A percentile compares a stretch with the other conserved stretches of the same genome.
Evolutionary conservation across 306 rosid genomes (phyloP).

Genomic region (Lagenaria siceraria): DNA sequence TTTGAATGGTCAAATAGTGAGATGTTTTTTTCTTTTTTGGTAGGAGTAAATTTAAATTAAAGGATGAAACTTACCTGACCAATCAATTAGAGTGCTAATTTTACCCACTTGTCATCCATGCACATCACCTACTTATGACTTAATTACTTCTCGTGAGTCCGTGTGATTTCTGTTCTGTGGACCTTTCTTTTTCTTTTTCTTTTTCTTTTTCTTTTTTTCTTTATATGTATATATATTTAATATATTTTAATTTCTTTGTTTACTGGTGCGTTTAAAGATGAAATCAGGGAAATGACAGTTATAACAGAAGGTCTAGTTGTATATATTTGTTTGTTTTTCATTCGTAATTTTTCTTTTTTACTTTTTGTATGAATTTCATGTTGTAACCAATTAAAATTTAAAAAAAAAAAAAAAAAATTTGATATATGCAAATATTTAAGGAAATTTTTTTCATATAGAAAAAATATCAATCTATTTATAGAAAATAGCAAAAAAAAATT

Average conservation of each 20-base stretch:
- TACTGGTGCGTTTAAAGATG: neutral
- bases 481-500: too few relatives aligned
- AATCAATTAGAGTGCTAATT: conserved; percentile 8
- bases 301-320: neutral
- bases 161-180: neutral
- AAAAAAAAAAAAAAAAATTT: too few relatives aligned
- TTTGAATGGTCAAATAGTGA: neutral
- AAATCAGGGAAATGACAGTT: neutral
- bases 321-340: neutral
- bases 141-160: conserved; percentile 9
- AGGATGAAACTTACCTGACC: neutral
- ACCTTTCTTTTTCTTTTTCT: neutral
- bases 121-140: conserved; percentile 24
- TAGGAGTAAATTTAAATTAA: neutral
- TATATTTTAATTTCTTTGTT: neutral
- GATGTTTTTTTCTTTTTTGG: neutral
- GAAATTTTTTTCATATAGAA: too few relatives aligned
- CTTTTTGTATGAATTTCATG: neutral
- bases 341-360: neutral
- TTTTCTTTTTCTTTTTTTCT: neutral
- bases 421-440: too few relatives aligned
- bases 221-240: neutral
- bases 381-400: too few relatives aligned
- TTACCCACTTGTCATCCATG: conserved; percentile 85
- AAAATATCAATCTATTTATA: too few relatives aligned